Conservation (phyloP, 805 yeast genomes). For the Jamesozyma lodderae region DNA sequence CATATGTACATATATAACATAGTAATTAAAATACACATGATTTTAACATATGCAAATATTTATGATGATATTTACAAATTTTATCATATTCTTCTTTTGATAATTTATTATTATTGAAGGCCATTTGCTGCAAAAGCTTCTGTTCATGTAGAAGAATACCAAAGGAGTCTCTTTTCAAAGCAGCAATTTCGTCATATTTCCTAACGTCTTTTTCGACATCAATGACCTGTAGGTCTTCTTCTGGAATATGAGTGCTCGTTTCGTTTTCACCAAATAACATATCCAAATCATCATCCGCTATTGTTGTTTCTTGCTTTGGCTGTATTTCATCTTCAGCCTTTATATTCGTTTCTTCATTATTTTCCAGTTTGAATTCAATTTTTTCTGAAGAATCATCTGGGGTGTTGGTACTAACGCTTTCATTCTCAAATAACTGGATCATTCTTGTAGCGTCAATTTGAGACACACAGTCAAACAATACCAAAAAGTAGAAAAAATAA, state of each 20-base stretch:
- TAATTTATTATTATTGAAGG: slow-evolving; percentile 9
- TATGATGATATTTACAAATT: slow-evolving; percentile 14
- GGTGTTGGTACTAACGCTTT: neutral
- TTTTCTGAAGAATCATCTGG: neutral
- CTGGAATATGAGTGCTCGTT: slow-evolving; percentile 21
- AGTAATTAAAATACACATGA: slow-evolving; percentile 18
- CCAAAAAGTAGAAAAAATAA: slow-evolving; percentile 26
- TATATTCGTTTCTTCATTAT: slow-evolving; percentile 2
- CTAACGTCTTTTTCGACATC: slow-evolving; percentile 5
- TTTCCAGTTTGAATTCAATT: neutral
- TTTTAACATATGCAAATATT: slow-evolving; percentile 16
- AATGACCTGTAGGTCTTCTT: slow-evolving; percentile 10
- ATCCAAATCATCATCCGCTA: slow-evolving; percentile 29
- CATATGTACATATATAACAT: too few relatives aligned
- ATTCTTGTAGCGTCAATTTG: slow-evolving; percentile 18
- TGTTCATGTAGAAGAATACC: slow-evolving; percentile 20
- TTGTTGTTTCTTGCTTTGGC: slow-evolving; percentile 3
- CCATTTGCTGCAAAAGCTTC: slow-evolving; percentile 11
- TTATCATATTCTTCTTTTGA: slow-evolving; percentile 15
- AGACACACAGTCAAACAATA: slow-evolving; percentile 22
- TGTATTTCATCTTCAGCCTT: slow-evolving; percentile 7
- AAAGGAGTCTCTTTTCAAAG: slow-evolving; percentile 18
- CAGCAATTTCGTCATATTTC: slow-evolving; percentile 6
- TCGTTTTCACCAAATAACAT: slow-evolving; percentile 31
- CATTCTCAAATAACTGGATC: slow-evolving; percentile 17